These are phyloP conservation scores for Fusarium multiceps DNA, from an alignment of 2,329 filamentous ascomycete species.

Conservation along the genomic window DNA sequence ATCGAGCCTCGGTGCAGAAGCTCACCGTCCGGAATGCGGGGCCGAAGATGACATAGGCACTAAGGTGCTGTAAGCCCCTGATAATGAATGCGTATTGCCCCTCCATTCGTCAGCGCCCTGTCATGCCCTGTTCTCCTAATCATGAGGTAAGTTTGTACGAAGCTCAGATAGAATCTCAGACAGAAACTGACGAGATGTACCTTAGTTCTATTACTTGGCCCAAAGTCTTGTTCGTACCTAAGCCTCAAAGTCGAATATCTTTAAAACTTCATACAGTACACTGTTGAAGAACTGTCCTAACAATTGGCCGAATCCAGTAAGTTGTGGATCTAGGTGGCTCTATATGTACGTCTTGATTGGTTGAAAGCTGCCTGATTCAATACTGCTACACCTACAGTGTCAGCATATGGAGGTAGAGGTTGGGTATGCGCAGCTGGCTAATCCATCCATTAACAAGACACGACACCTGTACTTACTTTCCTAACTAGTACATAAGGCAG, in stretches of 20 bases:
- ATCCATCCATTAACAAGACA: not conserved
- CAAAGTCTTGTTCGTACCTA: not conserved
- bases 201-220: not conserved
- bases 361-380: not conserved
- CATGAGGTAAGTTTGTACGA: not conserved
- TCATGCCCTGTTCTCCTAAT: not conserved
- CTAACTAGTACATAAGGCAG: conserved; percentile 18
- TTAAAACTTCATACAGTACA: not conserved
- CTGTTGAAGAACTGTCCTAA: not conserved
- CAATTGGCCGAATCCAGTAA: not conserved
- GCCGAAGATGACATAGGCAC: conserved; percentile 38
- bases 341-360: not conserved
- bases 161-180: not conserved
- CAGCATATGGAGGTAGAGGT: conserved; percentile 11
- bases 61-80: conserved; percentile 25
- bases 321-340: not conserved
- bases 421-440: conserved; percentile 4
- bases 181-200: not conserved
- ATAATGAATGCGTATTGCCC: conserved; percentile 13
- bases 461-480: conserved; percentile 14
- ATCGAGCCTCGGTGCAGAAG: not conserved
- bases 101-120: conserved; percentile 8
- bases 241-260: not conserved
- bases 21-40: conserved; percentile 37
- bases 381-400: conserved; percentile 18